phyloP scores from a whole-genome alignment of 225 moss, liverwort and hornwort genomes.

The Lunularia cruciata region DNA sequence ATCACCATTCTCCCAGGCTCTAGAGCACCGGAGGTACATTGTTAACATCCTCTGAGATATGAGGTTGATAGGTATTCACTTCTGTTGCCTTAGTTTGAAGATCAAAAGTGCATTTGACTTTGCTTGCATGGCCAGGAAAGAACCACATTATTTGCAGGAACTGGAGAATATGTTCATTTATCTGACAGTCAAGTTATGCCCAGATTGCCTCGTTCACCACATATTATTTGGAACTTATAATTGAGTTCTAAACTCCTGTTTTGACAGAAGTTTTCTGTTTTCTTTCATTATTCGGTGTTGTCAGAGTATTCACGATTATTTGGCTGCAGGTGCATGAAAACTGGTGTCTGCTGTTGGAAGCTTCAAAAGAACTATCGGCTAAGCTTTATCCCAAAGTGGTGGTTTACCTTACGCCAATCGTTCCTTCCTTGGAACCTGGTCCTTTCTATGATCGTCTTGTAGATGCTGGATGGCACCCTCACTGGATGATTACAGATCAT shows the following conservation, averaged over 20 bases:
- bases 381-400: slow-evolving; percentile 44
- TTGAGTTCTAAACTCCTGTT: too few relatives aligned
- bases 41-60: too few relatives aligned
- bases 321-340: slow-evolving; percentile 57
- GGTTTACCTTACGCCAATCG: slow-evolving; percentile 71
- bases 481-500: slow-evolving; percentile 36
- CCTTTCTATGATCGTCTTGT: slow-evolving; percentile 55
- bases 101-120: too few relatives aligned
- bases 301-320: not conserved
- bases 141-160: too few relatives aligned
- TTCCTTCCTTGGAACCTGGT: slow-evolving; percentile 69
- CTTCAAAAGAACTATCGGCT: slow-evolving; percentile 47
- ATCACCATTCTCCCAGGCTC: slow-evolving; percentile 83
- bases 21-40: slow-evolving; percentile 76
- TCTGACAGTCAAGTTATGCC: not conserved
- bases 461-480: slow-evolving; percentile 61
- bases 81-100: too few relatives aligned
- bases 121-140: too few relatives aligned
- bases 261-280: too few relatives aligned
- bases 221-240: too few relatives aligned
- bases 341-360: slow-evolving; percentile 62
- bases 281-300: too few relatives aligned
- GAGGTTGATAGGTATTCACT: too few relatives aligned
- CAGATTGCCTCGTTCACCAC: too few relatives aligned
- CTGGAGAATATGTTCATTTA: too few relatives aligned